Evolutionary conservation across 345 rosid species (phyloP).

Genomic region (Bretschneidera sinensis): DNA sequence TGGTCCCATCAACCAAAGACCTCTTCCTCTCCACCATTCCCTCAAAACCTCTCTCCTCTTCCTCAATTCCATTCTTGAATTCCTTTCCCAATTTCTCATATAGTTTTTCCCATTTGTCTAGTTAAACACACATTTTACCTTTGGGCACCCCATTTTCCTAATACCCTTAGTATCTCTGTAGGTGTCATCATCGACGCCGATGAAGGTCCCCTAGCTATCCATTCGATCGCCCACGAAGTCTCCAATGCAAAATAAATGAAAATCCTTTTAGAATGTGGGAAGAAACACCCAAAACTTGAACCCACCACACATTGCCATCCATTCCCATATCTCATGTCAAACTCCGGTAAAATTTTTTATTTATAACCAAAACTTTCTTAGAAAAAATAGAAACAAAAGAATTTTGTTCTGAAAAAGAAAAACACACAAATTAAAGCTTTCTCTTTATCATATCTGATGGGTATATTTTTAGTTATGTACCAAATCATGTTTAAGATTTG

Average conservation of each 20-base stretch:
- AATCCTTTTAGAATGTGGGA: conserved; percentile 66
- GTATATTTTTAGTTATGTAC: no score
- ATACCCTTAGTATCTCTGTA: conserved; percentile 50
- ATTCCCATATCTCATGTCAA: conserved; percentile 53
- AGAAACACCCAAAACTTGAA: conserved; percentile 74
- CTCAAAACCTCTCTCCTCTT: conserved; percentile 10
- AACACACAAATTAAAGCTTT: no score
- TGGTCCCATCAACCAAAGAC: conserved; percentile 49
- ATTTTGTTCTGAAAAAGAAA: no score
- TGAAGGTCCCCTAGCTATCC: conserved; percentile 60
- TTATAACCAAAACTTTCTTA: no score
- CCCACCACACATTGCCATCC: no score
- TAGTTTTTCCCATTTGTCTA: conserved; percentile 32
- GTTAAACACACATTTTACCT: conserved; percentile 53
- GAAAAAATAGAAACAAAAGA: no score
- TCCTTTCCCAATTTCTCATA: conserved; percentile 26
- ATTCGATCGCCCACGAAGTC: conserved; percentile 55
- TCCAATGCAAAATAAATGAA: conserved; percentile 69
- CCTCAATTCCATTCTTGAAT: conserved; percentile 28
- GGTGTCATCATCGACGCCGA: conserved; percentile 56
- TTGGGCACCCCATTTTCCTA: conserved; percentile 69
- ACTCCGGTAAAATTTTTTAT: conserved; percentile 59
- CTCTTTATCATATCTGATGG: no score
- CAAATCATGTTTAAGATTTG: no score
- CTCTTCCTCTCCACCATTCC: conserved; percentile 46